Evolutionary conservation across 2,329 filamentous ascomycete genomes (phyloP), one percentile per base, ranked within the genome.

Genomic region (Biscogniauxia marginata): DNA sequence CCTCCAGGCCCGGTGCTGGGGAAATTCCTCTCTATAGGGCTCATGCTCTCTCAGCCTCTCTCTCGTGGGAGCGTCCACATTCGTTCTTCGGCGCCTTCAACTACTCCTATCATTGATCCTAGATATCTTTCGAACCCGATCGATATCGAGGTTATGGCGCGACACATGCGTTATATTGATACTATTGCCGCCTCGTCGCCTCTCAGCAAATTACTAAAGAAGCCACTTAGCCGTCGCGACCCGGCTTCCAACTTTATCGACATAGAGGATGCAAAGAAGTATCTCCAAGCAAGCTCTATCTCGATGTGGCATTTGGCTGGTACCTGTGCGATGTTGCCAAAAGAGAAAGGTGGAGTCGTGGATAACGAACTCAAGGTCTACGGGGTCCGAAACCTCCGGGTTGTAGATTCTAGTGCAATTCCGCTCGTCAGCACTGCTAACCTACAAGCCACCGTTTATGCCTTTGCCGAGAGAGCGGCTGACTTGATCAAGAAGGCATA

Each of bases 261-360:
- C 43, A 46, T 74, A 2, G 70, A 74, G 4, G 55, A 58, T 0
- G 71, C 72, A 4, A 70, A 61, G 39, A 66, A 72, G 25, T 66
- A 74, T 25, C 67, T 76, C 5, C 58, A 65, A 3, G 61, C 68
- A 21, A 58, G 63, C 0, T 59, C 69, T 49, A 70, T 74, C 6
- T 70, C 70, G 1, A 67, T 69, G 25, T 82, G 76, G 62, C 81
- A 84, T 65, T 74, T 77, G 0, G 67, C 73, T 1, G 77, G 80
- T 6, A 82, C 78, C 5, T 76, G 77, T 46, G 73, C 58, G 2
- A 65, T 66, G 61, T 49, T 60, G 1, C 60, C 61, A 8, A 43
- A 51, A 1, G 39, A 49, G 2, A 45, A 34, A 0, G 54, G 62
- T 3, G 64, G 64, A 1, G 62, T 66, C 1, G 64, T 66, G 1